Evolutionary conservation across 495 filamentous ascomycete species (phyloP).

Genomic region (Podospora conica): DNA sequence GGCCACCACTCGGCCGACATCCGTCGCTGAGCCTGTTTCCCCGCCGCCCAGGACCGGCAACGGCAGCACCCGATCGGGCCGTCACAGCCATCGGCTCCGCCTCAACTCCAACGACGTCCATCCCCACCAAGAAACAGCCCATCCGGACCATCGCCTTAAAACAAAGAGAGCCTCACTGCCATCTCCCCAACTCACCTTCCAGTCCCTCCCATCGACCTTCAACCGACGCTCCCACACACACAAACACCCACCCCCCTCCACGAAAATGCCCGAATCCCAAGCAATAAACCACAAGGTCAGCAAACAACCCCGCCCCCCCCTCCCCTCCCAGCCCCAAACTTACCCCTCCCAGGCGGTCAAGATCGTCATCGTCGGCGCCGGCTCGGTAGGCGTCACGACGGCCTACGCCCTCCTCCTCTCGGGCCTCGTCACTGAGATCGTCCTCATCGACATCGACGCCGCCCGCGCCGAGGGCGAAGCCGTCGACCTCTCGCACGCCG

Average conservation of each 20-base stretch:
- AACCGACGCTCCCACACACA: no score
- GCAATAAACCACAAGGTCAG: not conserved
- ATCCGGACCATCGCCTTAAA: not conserved
- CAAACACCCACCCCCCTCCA: not conserved
- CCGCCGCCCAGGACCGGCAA: not conserved
- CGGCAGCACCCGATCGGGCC: not conserved
- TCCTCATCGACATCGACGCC: conserved; percentile 34
- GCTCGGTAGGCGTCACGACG: conserved; percentile 49
- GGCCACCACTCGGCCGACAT: not conserved
- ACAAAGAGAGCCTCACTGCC: not conserved
- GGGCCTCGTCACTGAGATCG: conserved; percentile 47
- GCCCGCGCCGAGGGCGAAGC: conserved; percentile 32
- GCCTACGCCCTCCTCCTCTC: conserved; percentile 49
- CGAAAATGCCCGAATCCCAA: not conserved
- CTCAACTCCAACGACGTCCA: not conserved
- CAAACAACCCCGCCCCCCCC: not conserved
- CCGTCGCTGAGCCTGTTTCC: not conserved
- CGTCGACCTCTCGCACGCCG: conserved; percentile 34
- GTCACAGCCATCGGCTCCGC: not conserved
- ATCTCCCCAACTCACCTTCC: not conserved
- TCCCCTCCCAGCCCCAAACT: not conserved
- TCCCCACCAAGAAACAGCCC: not conserved
- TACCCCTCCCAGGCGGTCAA: conserved; percentile 14
- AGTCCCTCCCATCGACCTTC: not conserved
- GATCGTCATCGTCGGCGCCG: conserved; percentile 45